Conservation (phyloP, 2,329 filamentous ascomycete genomes). For the Tolypocladium guangdongense region DNA sequence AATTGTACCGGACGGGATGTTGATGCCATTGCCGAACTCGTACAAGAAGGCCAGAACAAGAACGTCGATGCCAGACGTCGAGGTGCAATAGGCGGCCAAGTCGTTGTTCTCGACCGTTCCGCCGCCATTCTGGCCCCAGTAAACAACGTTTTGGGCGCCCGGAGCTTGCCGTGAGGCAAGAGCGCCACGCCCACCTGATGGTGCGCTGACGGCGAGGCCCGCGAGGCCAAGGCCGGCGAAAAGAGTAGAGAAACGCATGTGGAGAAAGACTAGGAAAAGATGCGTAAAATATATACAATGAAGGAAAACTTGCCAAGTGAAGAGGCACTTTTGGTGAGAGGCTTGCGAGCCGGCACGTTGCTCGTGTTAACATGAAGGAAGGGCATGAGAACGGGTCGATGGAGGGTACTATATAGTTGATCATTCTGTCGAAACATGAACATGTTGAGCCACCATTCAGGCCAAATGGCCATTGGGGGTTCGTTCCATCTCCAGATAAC, state of each 20-base stretch:
- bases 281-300: background rate
- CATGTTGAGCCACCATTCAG: background rate
- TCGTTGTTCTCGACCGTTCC: conserved; percentile 23
- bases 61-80: conserved; percentile 27
- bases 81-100: conserved; percentile 25
- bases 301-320: too few species aligned
- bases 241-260: background rate
- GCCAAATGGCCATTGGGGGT: background rate
- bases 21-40: conserved; percentile 21
- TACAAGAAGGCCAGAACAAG: conserved; percentile 32
- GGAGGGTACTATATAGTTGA: background rate
- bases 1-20: conserved; percentile 27
- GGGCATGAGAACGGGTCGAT: background rate
- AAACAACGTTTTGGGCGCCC: conserved; percentile 15
- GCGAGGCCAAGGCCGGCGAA: background rate
- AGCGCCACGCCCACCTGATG: background rate
- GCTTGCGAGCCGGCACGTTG: background rate
- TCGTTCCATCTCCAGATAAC: background rate
- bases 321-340: background rate
- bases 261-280: background rate
- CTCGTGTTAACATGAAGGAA: background rate
- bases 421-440: background rate
- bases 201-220: background rate
- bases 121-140: conserved; percentile 19
- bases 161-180: background rate